A percentile compares a stretch with the other conserved stretches of the same genome.
These are phyloP conservation scores for Spathaspora girioi DNA, from an alignment of 805 yeast species.

Conservation along the genomic window DNA sequence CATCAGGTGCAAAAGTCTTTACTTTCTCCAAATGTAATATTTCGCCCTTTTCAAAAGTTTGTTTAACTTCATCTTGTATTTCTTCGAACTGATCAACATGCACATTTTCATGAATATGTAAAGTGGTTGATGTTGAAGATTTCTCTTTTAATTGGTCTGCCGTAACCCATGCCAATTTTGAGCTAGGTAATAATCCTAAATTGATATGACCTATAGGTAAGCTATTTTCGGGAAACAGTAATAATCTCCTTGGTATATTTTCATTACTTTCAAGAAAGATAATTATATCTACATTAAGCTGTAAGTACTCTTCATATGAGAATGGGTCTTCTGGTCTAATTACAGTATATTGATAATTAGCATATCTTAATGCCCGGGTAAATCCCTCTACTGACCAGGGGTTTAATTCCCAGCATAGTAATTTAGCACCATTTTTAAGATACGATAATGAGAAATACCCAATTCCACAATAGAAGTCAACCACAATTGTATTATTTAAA, in stretches of 20 bases:
- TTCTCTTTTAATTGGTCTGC: constrained; percentile 22
- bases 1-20: constrained; percentile 84
- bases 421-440: constrained; percentile 43
- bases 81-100: constrained; percentile 36
- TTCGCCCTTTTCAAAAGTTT: constrained; percentile 3
- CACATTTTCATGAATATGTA: constrained; percentile 80
- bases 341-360: constrained; percentile 39
- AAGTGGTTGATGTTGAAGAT: constrained; percentile 14
- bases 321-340: constrained; percentile 24
- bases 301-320: constrained; percentile 12
- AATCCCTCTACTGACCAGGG: constrained; percentile 82
- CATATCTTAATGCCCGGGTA: constrained; percentile 47
- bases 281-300: constrained; percentile 30
- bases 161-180: constrained; percentile 57
- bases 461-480: constrained; percentile 80
- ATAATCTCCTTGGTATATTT: constrained; percentile 41
- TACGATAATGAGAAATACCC: constrained; percentile 81
- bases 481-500: constrained; percentile 41
- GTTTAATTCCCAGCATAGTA: constrained; percentile 80
- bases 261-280: constrained; percentile 67
- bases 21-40: constrained; percentile 54
- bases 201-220: constrained; percentile 57
- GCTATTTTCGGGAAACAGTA: constrained; percentile 6
- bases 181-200: constrained; percentile 74
- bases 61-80: constrained; percentile 15